Conservation (phyloP, 2,329 filamentous ascomycete species). For the Xylariaceae sp. region DNA sequence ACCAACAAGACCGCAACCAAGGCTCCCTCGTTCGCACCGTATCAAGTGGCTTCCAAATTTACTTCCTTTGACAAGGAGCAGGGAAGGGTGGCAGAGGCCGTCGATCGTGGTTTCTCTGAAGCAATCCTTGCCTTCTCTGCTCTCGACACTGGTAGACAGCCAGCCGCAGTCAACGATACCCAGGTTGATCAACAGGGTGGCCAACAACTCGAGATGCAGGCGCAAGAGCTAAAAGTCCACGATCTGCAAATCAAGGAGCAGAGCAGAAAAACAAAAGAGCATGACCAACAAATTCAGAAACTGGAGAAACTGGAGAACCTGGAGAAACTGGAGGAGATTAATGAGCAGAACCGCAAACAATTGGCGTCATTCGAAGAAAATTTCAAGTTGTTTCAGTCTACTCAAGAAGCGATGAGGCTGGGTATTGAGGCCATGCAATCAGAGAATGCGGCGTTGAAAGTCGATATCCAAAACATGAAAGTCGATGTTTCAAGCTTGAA, state of each 20-base stretch:
- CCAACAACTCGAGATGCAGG: too few species aligned
- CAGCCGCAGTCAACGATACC: too few species aligned
- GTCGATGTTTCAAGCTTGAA: neutral
- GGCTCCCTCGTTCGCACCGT: constrained; percentile 20
- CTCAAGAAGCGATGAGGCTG: constrained; percentile 7
- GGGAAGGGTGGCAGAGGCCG: constrained; percentile 12
- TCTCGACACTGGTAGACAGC: too few species aligned
- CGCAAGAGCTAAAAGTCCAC: too few species aligned
- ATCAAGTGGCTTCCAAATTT: constrained; percentile 19
- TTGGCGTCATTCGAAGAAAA: constrained; percentile 2
- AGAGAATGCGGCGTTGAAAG: neutral
- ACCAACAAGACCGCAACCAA: constrained; percentile 13
- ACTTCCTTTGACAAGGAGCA: constrained; percentile 13
- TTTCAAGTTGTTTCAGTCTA: neutral
- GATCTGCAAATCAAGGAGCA: too few species aligned
- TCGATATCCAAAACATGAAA: neutral
- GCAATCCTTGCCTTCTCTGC: constrained; percentile 2
- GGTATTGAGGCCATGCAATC: constrained; percentile 9
- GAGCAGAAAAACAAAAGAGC: constrained; percentile 1
- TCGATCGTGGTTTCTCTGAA: constrained; percentile 13
- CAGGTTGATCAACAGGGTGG: too few species aligned
- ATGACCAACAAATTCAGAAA: constrained; percentile 15
- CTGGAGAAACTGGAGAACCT: too few species aligned
- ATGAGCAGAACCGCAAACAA: constrained; percentile 2
- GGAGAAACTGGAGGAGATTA: constrained; percentile 3